Evolutionary conservation across 495 filamentous ascomycete genomes (phyloP).

Genomic region (Talaromyces trachyspermus): DNA sequence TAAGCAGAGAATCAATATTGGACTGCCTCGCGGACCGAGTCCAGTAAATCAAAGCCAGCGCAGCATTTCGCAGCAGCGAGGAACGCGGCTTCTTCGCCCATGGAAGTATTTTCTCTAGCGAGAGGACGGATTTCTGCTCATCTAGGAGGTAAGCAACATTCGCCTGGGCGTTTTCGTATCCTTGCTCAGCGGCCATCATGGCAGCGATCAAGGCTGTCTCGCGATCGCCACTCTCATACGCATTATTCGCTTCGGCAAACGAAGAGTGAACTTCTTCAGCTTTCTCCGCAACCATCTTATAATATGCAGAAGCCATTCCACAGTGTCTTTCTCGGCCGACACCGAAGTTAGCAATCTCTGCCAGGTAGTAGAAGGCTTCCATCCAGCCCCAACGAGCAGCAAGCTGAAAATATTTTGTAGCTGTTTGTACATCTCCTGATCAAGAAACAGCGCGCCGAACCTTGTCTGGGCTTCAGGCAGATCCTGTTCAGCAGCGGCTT

Average conservation of each 20-base stretch:
- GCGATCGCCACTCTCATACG: conserved; percentile 76
- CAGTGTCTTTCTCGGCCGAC: conserved; percentile 77
- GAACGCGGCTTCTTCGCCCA: conserved; percentile 35
- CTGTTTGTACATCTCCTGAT: conserved; percentile 72
- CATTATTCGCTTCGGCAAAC: conserved; percentile 77
- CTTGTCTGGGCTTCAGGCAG: conserved; percentile 74
- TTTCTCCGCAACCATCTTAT: conserved; percentile 90
- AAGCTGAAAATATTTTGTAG: conserved; percentile 85
- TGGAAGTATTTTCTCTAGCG: conserved; percentile 39
- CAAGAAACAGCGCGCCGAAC: conserved; percentile 78
- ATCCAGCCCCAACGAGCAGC: conserved; percentile 82
- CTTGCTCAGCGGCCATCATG: conserved; percentile 92
- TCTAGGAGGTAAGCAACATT: conserved; percentile 94
- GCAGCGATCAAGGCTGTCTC: conserved; percentile 78
- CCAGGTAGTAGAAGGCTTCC: conserved; percentile 92
- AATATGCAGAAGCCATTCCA: conserved; percentile 72
- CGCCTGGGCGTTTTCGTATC: conserved; percentile 85
- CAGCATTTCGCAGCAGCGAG: conserved; percentile 57
- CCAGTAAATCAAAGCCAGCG: conserved; percentile 88
- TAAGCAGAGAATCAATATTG: conserved; percentile 90
- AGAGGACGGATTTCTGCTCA: conserved; percentile 59
- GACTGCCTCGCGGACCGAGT: conserved; percentile 88
- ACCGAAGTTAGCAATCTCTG: conserved; percentile 77
- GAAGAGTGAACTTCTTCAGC: conserved; percentile 79
- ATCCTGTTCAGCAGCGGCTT: conserved; percentile 76